Evolutionary conservation across 129 eudicot species (phyloP), one percentile per base, ranked within the genome.

Genomic region (Flaveria sonorensis): DNA sequence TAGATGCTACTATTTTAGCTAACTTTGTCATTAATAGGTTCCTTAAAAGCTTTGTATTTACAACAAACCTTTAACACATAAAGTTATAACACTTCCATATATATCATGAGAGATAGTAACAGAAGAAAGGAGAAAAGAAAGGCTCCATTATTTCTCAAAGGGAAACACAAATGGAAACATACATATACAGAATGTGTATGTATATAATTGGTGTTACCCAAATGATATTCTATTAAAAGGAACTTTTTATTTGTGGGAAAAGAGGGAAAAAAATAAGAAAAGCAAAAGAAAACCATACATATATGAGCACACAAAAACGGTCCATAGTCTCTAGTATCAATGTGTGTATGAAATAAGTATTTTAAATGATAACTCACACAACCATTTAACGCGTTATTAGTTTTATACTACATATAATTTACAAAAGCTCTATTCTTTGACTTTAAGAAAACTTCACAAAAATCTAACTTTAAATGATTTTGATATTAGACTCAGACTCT

Each of bases 161-260:
- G 72, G 68, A 50, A 45, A 73, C 19, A 80, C 7, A 42, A 7
- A 30, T 5, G 7, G 53, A 48, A 67, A 80, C 68, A 74, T 24
- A 72, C 45, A 81, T 28, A 76, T 52, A 71, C 51, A 64, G 15
- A 1, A 36, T 55, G 77, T 82, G 73, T 63, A 69, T 30, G 69
- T 61, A 57, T 21, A 1, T 30, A 81, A 74, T 45, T 81, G 75
- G 57, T 81, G 50, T 36, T 56, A 55, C 80, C 81, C 80, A 83
- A 75, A 85, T 72, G 26, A 63, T 87, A 83, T 81, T 77, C 62
- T 77, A 85, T 88, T 85, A 82, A 39, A 82, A 78, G 75, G 71
- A 48, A 20, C 85, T 85, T 82, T 80, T 79, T 68, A 79, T 70
- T 76, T 77, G 62, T 82, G 86, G 69, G 71, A 77, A 80, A 28